Conservation (phyloP, 202 grass and related monocot species). For the Dendrocalamus latiflorus region DNA sequence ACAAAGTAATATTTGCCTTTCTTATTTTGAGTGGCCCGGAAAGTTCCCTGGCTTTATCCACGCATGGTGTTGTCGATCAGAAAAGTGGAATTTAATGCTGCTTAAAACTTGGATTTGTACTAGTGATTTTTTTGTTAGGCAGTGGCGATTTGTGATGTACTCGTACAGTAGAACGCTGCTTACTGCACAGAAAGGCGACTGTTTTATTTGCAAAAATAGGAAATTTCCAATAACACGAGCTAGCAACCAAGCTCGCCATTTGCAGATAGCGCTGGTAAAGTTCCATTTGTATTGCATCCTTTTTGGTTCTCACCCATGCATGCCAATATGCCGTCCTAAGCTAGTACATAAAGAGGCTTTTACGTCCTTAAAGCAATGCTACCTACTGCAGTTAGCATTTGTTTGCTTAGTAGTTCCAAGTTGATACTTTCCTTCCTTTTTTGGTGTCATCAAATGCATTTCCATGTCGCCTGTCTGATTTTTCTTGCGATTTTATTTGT, state of each 20-base stretch:
- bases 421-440: slow-evolving; percentile 4
- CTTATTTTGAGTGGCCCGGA: slow-evolving; percentile 1
- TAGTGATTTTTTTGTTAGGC: slow-evolving; percentile 13
- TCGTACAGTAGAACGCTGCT: not conserved
- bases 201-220: slow-evolving; percentile 24
- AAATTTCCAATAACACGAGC: not conserved
- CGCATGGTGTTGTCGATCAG: not conserved
- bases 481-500: not conserved
- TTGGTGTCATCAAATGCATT: slow-evolving; percentile 9
- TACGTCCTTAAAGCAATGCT: not conserved
- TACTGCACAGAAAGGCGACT: slow-evolving; percentile 22
- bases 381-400: not conserved
- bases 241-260: not conserved
- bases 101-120: not conserved
- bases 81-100: not conserved
- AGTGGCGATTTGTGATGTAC: not conserved
- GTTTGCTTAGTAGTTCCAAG: not conserved
- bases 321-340: not conserved
- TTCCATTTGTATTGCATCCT: not conserved
- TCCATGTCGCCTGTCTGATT: not conserved
- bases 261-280: not conserved
- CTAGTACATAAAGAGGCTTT: not conserved
- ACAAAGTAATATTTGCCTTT: not conserved
- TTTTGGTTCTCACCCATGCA: not conserved
- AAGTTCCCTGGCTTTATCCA: slow-evolving; percentile 25